A percentile compares a stretch with the other conserved stretches of the same genome.
Evolutionary conservation across 1,139 yeast species (phyloP).

Genomic region (Meyerozyma guilliermondii): DNA sequence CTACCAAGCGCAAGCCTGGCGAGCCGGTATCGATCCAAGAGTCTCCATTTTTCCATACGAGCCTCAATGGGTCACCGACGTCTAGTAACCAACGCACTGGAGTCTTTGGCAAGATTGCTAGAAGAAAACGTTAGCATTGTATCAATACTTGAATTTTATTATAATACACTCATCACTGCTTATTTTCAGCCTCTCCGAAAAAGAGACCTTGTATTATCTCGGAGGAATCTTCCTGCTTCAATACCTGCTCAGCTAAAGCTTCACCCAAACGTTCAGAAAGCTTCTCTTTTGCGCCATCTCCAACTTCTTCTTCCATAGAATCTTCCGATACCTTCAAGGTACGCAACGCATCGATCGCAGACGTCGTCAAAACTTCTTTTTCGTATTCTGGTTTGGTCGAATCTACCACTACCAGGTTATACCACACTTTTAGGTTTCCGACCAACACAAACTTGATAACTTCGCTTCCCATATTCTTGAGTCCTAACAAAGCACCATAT

Average conservation of each 20-base stretch:
- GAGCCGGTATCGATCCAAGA: constrained; percentile 27
- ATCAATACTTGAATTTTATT: constrained; percentile 1
- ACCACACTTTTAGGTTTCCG: constrained; percentile 85
- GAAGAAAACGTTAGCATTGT: constrained; percentile 1
- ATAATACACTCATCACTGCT: constrained; percentile 7
- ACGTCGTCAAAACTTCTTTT: constrained; percentile 38
- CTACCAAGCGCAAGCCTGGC: constrained; percentile 24
- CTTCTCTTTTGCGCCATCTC: constrained; percentile 42
- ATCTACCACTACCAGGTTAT: constrained; percentile 45
- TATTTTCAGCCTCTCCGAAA: constrained; percentile 52
- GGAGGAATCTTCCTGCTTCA: constrained; percentile 49
- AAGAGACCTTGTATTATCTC: constrained; percentile 66
- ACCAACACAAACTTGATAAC: constrained; percentile 79
- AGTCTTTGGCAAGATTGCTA: constrained; percentile 4
- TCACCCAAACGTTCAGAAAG: constrained; percentile 59
- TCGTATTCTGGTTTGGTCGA: constrained; percentile 38
- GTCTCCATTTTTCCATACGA: constrained; percentile 28
- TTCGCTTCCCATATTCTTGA: constrained; percentile 80
- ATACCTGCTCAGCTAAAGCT: constrained; percentile 46
- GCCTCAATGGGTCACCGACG: constrained; percentile 19
- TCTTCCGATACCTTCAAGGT: constrained; percentile 36
- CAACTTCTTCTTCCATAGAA: constrained; percentile 25
- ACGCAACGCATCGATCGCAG: constrained; percentile 53
- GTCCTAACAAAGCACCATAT: constrained; percentile 86
- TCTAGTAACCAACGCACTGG: constrained; percentile 1